These are phyloP conservation scores for Chytridium lagenaria DNA, from an alignment of 371 early-diverging fungal species.

Conservation along the genomic window DNA sequence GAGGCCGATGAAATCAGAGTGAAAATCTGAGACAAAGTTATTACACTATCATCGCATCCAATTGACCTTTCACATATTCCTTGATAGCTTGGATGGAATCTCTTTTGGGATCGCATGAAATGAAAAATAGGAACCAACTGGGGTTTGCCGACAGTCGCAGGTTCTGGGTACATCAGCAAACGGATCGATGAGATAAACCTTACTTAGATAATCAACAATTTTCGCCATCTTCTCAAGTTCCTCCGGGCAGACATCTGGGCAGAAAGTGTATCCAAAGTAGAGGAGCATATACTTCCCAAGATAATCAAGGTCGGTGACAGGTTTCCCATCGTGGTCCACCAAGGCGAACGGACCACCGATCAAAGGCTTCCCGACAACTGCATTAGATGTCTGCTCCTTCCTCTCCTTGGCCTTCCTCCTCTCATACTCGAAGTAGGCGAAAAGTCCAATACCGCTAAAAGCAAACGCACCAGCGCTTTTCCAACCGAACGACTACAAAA, in stretches of 20 bases:
- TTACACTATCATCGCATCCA: too few relatives aligned
- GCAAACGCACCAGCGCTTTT: slow-evolving; percentile 33
- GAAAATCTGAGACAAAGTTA: slow-evolving; percentile 72
- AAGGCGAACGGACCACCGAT: slow-evolving; percentile 93
- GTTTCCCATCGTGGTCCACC: slow-evolving; percentile 76
- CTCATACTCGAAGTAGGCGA: slow-evolving; percentile 47
- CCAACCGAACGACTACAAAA: slow-evolving; percentile 39
- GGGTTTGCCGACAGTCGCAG: neutral
- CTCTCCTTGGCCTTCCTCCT: slow-evolving; percentile 31
- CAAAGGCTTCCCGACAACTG: slow-evolving; percentile 67
- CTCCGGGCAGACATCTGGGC: slow-evolving; percentile 98
- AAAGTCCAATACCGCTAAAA: slow-evolving; percentile 38
- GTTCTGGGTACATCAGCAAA: neutral
- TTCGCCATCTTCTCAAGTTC: slow-evolving; percentile 97
- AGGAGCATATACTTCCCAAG: slow-evolving; percentile 84
- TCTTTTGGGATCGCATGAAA: slow-evolving; percentile 95
- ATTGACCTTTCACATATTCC: slow-evolving; percentile 78
- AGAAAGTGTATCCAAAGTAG: slow-evolving; percentile 98
- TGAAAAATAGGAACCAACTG: slow-evolving; percentile 88
- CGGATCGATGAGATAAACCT: slow-evolving; percentile 7
- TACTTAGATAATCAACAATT: slow-evolving; percentile 81
- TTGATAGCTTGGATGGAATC: slow-evolving; percentile 84
- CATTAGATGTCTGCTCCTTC: slow-evolving; percentile 9
- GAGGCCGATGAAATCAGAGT: slow-evolving; percentile 88
- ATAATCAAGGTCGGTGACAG: slow-evolving; percentile 71